These are phyloP conservation scores for Magnusiomyces paraingens DNA, from an alignment of 1,139 yeast species.

Conservation along the genomic window DNA sequence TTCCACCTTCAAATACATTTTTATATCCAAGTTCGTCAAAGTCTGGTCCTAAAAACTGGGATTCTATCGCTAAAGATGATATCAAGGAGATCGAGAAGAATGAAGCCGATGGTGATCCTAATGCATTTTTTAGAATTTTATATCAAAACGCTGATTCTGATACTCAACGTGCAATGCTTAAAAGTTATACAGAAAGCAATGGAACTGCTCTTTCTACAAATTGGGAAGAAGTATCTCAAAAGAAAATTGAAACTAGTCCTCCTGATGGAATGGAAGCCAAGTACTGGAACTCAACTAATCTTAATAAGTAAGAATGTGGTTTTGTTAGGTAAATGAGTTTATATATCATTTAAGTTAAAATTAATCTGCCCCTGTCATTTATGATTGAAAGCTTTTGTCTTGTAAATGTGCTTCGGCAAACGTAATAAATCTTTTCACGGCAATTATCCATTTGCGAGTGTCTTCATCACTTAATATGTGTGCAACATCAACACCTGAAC, in stretches of 20 bases:
- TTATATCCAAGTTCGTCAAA: constrained; percentile 61
- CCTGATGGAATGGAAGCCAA: constrained; percentile 53
- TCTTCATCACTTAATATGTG: constrained; percentile 72
- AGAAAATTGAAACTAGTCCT: constrained; percentile 62
- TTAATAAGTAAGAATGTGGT: background rate
- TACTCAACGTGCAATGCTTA: constrained; percentile 92
- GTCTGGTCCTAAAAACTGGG: constrained; percentile 59
- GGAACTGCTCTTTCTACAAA: constrained; percentile 92
- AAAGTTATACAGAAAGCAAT: constrained; percentile 85
- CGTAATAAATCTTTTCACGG: constrained; percentile 63
- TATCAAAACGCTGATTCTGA: constrained; percentile 83
- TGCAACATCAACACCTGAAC: constrained; percentile 37
- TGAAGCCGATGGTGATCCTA: constrained; percentile 43
- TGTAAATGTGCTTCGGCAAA: constrained; percentile 38
- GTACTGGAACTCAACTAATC: constrained; percentile 26
- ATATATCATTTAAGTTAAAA: background rate
- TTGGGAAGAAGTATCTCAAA: constrained; percentile 82
- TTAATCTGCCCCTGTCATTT: background rate
- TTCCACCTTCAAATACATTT: constrained; percentile 6
- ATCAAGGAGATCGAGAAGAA: constrained; percentile 43
- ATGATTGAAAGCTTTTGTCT: constrained; percentile 10
- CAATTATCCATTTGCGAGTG: constrained; percentile 73
- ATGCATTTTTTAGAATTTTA: constrained; percentile 67
- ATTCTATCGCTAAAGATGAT: constrained; percentile 46
- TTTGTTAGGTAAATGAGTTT: background rate